A percentile compares a stretch with the other conserved stretches of the same genome.
These are phyloP conservation scores for Petrea volubilis DNA, from an alignment of 257 asterid species.

Conservation along the genomic window DNA sequence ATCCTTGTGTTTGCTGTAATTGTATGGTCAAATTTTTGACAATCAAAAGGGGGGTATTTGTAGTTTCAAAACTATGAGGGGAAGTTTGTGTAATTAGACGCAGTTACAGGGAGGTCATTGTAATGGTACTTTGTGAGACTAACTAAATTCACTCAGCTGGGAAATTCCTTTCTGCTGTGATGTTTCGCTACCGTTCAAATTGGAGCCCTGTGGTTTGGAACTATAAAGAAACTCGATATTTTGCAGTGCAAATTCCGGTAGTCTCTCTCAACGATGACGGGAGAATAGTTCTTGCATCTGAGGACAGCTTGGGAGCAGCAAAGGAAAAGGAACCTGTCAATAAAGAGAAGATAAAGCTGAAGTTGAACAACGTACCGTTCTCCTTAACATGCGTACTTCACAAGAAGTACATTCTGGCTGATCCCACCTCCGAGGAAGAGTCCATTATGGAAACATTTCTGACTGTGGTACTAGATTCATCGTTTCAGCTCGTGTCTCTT, in stretches of 20 bases:
- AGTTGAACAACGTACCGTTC: slow-evolving; percentile 52
- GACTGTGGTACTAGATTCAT: slow-evolving; percentile 77
- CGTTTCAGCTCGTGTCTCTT: slow-evolving; percentile 74
- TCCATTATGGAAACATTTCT: slow-evolving; percentile 81
- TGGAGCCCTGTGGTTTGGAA: neutral
- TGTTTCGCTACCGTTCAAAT: neutral
- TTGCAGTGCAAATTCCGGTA: slow-evolving; percentile 83
- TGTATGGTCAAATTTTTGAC: neutral
- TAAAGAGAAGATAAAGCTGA: slow-evolving; percentile 75
- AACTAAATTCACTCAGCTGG: neutral
- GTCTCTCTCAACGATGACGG: slow-evolving; percentile 87
- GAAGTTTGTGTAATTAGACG: too few species aligned
- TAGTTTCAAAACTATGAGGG: too few species aligned
- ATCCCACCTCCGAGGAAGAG: slow-evolving; percentile 97
- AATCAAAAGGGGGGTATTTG: too few species aligned
- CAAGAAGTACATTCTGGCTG: slow-evolving; percentile 88
- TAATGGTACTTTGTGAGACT: too few species aligned
- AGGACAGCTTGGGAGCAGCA: slow-evolving; percentile 47
- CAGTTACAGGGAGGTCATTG: too few species aligned
- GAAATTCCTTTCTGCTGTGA: neutral
- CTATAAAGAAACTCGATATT: slow-evolving; percentile 15
- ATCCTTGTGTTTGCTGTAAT: neutral
- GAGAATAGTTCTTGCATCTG: slow-evolving; percentile 64
- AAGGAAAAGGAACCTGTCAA: slow-evolving; percentile 69
- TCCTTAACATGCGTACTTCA: slow-evolving; percentile 85